These are phyloP conservation scores for Pseudomonodictys pantanalensis DNA, from an alignment of 495 filamentous ascomycete species.

Conservation along the genomic window DNA sequence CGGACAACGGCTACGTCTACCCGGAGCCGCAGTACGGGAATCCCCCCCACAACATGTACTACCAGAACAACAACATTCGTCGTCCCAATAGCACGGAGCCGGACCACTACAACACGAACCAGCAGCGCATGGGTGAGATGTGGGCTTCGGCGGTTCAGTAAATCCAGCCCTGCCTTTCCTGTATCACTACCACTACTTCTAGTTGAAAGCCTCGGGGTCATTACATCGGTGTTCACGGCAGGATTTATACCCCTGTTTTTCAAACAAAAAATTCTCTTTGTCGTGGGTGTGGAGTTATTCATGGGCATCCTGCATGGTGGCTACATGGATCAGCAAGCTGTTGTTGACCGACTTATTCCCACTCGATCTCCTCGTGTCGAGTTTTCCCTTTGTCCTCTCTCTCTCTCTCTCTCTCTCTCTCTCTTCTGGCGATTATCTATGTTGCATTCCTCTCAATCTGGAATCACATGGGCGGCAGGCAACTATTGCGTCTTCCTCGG, in stretches of 20 bases:
- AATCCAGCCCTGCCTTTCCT: constrained; percentile 3
- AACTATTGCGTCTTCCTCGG: neutral
- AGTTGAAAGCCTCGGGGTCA: constrained; percentile 17
- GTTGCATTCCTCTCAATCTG: constrained; percentile 21
- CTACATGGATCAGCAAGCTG: constrained; percentile 8
- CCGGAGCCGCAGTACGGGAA: constrained; percentile 39
- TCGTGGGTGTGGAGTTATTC: constrained; percentile 12
- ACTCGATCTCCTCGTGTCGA: constrained; percentile 3
- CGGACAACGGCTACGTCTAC: constrained; percentile 39
- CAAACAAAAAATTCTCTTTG: constrained; percentile 24
- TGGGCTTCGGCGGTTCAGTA: constrained; percentile 41
- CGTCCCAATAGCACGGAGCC: constrained; percentile 44
- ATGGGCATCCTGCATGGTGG: constrained; percentile 9
- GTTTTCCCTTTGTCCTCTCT: constrained; percentile 19
- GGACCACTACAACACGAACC: constrained; percentile 40
- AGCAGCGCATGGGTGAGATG: constrained; percentile 34
- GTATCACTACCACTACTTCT: constrained; percentile 10
- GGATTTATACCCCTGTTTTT: constrained; percentile 33
- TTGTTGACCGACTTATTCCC: neutral
- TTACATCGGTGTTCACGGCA: constrained; percentile 33
- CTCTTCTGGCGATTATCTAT: too few relatives aligned
- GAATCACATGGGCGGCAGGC: neutral
- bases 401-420: neutral
- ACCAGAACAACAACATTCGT: constrained; percentile 38
- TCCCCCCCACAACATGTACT: constrained; percentile 38